Evolutionary conservation across 495 filamentous ascomycete genomes (phyloP).

Genomic region (Penicillium paxilli): DNA sequence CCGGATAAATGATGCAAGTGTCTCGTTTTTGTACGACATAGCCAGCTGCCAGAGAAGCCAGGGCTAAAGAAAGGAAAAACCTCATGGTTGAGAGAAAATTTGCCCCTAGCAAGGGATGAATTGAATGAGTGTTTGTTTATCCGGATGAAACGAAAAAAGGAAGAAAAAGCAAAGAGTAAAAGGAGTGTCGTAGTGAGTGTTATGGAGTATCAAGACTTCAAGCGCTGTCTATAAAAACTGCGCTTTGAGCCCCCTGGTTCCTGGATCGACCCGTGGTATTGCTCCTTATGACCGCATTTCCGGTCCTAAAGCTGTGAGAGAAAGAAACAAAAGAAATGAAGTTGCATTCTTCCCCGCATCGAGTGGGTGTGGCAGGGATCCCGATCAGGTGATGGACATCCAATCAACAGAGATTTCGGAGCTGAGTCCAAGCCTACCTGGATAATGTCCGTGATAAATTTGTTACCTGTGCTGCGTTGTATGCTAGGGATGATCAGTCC

Average conservation of each 20-base stretch:
- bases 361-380: not conserved
- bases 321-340: not conserved
- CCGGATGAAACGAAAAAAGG: not conserved
- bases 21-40: constrained; percentile 13
- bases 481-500: not conserved
- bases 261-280: not conserved
- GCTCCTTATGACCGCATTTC: constrained; percentile 1
- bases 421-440: not conserved
- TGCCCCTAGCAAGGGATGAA: not conserved
- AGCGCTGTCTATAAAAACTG: not conserved
- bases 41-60: constrained; percentile 7
- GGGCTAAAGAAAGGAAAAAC: constrained; percentile 1
- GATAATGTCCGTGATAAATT: not conserved
- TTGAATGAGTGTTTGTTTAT: not conserved
- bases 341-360: constrained; percentile 8
- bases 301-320: not conserved
- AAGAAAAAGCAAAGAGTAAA: not conserved
- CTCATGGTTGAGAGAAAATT: not conserved
- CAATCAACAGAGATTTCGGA: constrained; percentile 9
- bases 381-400: constrained; percentile 8
- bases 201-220: not conserved
- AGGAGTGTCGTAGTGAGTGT: not conserved
- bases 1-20: constrained; percentile 17
- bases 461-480: not conserved
- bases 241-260: not conserved